Conservation (phyloP, 352 stramenopile species). For the Globisporangium heterothallicum region DNA sequence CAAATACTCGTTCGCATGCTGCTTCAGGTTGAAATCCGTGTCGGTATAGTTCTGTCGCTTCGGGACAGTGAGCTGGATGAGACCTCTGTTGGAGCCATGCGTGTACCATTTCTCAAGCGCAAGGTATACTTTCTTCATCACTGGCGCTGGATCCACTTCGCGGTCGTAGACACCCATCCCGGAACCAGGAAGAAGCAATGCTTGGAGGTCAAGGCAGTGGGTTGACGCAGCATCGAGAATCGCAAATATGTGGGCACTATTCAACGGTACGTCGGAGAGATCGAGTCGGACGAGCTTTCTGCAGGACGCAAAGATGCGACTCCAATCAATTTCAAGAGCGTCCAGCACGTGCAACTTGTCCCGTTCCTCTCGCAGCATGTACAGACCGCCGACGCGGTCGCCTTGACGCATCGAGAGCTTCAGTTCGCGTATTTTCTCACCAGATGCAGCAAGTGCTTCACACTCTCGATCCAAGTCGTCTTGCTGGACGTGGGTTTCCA, state of each 20-base stretch:
- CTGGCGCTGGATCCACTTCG: not conserved
- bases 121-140: slow-evolving; percentile 3
- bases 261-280: not conserved
- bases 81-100: not conserved
- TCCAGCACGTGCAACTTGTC: no score
- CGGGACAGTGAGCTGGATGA: slow-evolving; percentile 17
- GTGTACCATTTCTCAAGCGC: slow-evolving; percentile 6
- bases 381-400: no score
- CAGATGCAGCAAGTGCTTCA: no score
- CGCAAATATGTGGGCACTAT: not conserved
- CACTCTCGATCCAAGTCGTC: no score
- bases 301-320: not conserved
- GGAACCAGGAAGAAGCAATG: not conserved
- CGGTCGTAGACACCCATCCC: not conserved
- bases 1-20: slow-evolving; percentile 10
- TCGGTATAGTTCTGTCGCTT: slow-evolving; percentile 4
- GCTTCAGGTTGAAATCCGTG: not conserved
- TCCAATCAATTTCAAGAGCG: slow-evolving; percentile 1
- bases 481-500: no score
- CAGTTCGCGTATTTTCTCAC: no score
- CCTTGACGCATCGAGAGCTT: no score
- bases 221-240: slow-evolving; percentile 1
- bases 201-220: not conserved
- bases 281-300: not conserved
- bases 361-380: no score